Percentiles rank a stretch among this genome's conserved stretches.
Evolutionary conservation across 2,329 filamentous ascomycete species (phyloP).

Genomic region (Venturia effusa): DNA sequence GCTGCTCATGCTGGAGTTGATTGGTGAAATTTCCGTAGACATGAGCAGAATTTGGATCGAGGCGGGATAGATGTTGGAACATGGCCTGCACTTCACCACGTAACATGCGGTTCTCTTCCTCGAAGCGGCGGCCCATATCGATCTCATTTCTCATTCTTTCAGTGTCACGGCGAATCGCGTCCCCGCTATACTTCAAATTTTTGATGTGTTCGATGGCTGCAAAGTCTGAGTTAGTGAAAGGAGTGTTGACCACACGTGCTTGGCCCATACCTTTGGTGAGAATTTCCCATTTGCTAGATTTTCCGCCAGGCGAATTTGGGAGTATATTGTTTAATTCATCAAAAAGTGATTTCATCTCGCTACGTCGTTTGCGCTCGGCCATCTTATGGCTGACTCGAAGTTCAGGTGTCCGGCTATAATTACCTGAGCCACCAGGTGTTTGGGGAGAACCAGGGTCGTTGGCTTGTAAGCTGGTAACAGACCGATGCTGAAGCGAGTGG

Average conservation of each 20-base stretch:
- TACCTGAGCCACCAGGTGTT: slow-evolving; percentile 47
- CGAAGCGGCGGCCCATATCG: slow-evolving; percentile 3
- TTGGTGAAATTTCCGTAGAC: slow-evolving; percentile 30
- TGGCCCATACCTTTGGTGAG: slow-evolving; percentile 62
- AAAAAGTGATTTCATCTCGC: slow-evolving; percentile 82
- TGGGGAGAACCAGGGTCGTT: slow-evolving; percentile 44
- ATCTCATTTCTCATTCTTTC: slow-evolving; percentile 31
- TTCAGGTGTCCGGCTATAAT: slow-evolving; percentile 74
- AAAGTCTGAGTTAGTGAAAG: slow-evolving; percentile 12
- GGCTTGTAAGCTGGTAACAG: slow-evolving; percentile 54
- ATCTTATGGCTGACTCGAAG: slow-evolving; percentile 76
- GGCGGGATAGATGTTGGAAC: slow-evolving; percentile 33
- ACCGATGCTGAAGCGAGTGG: slow-evolving; percentile 65
- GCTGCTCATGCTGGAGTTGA: slow-evolving; percentile 7
- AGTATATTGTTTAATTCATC: slow-evolving; percentile 69
- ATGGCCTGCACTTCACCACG: slow-evolving; percentile 35
- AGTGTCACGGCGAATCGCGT: slow-evolving; percentile 32
- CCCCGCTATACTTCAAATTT: slow-evolving; percentile 28
- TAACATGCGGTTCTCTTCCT: slow-evolving; percentile 37
- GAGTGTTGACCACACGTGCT: background rate
- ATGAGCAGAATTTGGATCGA: slow-evolving; percentile 35
- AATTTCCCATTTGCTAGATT: slow-evolving; percentile 85
- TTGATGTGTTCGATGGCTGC: slow-evolving; percentile 41
- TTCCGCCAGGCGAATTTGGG: slow-evolving; percentile 70
- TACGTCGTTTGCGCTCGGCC: slow-evolving; percentile 70